A percentile compares a stretch with the other conserved stretches of the same genome.
Evolutionary conservation across 2,329 filamentous ascomycete species (phyloP).

Genomic region (Boeremia exigua): DNA sequence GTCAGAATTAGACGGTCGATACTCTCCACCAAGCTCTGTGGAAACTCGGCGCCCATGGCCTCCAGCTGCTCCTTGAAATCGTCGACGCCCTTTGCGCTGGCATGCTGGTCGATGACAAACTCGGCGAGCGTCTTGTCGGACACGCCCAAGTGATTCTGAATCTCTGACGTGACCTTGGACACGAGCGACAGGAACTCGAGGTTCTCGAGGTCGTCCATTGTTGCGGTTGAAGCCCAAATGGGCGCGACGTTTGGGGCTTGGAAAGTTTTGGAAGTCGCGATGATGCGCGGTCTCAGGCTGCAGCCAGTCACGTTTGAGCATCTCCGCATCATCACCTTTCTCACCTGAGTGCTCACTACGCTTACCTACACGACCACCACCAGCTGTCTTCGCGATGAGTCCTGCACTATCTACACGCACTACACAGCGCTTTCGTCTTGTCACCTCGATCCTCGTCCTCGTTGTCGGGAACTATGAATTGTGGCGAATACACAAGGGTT

Average conservation of each 20-base stretch:
- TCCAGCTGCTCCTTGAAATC: constrained; percentile 80
- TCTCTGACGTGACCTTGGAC: constrained; percentile 90
- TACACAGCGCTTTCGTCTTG: constrained; percentile 10
- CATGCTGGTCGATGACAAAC: constrained; percentile 90
- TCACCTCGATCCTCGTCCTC: constrained; percentile 26
- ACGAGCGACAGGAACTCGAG: constrained; percentile 94
- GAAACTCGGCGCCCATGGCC: constrained; percentile 81
- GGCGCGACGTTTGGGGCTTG: constrained; percentile 2
- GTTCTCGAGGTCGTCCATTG: constrained; percentile 88
- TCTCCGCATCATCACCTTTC: constrained; percentile 9
- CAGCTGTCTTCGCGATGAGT: constrained; percentile 18
- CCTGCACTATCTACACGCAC: constrained; percentile 12
- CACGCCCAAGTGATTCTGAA: constrained; percentile 91
- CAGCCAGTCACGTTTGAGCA: constrained; percentile 17
- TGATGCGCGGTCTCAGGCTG: not conserved
- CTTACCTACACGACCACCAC: not conserved
- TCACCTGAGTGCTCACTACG: constrained; percentile 2
- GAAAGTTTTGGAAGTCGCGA: constrained; percentile 10
- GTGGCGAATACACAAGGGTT: constrained; percentile 35
- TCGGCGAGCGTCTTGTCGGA: constrained; percentile 95
- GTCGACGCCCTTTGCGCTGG: constrained; percentile 71
- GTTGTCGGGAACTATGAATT: constrained; percentile 33
- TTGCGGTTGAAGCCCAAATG: constrained; percentile 9
- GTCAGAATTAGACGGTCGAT: constrained; percentile 86
- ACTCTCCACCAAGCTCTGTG: constrained; percentile 85